Evolutionary conservation across 1,284 basidiomycete genomes (phyloP).

Genomic region (Fomes fomentarius): DNA sequence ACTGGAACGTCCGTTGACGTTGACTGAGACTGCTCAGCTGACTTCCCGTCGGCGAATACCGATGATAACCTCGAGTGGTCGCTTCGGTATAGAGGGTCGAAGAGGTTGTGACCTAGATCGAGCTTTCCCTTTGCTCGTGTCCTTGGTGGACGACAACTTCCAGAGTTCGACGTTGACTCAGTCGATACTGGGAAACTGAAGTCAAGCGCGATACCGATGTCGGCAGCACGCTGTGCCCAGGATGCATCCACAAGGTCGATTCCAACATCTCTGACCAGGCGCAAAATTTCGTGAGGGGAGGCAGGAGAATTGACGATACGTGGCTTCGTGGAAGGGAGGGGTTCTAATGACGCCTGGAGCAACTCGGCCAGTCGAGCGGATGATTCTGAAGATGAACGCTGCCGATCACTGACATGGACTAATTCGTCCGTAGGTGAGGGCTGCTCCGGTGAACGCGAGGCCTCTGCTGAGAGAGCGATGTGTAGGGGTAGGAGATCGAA

Average conservation of each 20-base stretch:
- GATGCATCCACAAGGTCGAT: slow-evolving; percentile 74
- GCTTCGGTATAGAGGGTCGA: slow-evolving; percentile 53
- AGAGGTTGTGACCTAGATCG: slow-evolving; percentile 74
- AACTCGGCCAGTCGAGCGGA: slow-evolving; percentile 34
- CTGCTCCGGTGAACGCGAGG: neutral
- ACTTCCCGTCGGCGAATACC: slow-evolving; percentile 37
- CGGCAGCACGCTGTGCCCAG: slow-evolving; percentile 69
- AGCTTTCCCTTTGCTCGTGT: slow-evolving; percentile 32
- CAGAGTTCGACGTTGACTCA: neutral
- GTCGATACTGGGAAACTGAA: slow-evolving; percentile 68
- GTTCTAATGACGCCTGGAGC: slow-evolving; percentile 58
- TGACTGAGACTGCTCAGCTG: neutral
- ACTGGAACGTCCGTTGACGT: slow-evolving; percentile 16
- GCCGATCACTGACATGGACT: slow-evolving; percentile 15
- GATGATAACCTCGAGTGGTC: slow-evolving; percentile 63
- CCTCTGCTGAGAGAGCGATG: slow-evolving; percentile 21
- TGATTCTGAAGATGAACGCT: slow-evolving; percentile 16
- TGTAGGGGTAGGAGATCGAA: slow-evolving; percentile 69
- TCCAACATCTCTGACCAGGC: slow-evolving; percentile 63
- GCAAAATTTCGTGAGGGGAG: slow-evolving; percentile 77
- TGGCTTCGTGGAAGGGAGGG: slow-evolving; percentile 56
- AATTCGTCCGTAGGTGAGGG: neutral
- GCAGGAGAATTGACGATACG: slow-evolving; percentile 59
- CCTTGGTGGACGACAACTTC: slow-evolving; percentile 9
- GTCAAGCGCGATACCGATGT: slow-evolving; percentile 73